Evolutionary conservation across 352 stramenopile genomes (phyloP).

Genomic region (Phytopythium oedochilum): DNA sequence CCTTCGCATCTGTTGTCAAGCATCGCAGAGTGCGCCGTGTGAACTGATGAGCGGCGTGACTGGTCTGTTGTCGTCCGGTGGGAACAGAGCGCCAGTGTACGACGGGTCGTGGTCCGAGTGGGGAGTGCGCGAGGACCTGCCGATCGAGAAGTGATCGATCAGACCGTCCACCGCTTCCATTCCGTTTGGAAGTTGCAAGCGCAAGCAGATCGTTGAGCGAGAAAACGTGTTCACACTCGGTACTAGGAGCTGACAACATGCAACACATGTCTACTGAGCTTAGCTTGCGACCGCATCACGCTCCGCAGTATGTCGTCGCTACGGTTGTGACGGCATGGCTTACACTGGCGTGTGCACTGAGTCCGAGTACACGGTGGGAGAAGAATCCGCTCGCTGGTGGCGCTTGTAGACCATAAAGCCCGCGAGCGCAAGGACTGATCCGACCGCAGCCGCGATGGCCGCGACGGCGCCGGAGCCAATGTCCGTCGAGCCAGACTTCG

Average conservation of each 20-base stretch:
- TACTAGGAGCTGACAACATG: no score
- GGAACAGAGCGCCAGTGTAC: conserved; percentile 79
- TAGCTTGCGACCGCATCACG: background rate
- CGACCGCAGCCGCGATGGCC: conserved; percentile 15
- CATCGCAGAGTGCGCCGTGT: no score
- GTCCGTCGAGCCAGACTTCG: background rate
- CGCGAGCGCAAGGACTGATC: conserved; percentile 13
- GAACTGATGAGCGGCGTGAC: no score
- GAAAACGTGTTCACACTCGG: no score
- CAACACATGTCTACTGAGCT: background rate
- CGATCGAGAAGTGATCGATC: conserved; percentile 19
- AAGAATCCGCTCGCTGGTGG: background rate
- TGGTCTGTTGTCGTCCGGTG: no score
- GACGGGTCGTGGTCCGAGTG: conserved; percentile 90
- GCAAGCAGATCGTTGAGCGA: no score
- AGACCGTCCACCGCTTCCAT: no score
- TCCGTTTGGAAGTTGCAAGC: no score
- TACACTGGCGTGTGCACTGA: background rate
- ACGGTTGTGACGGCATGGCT: background rate
- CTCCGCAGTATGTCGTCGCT: no score
- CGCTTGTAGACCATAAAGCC: conserved; percentile 16
- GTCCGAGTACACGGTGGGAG: background rate
- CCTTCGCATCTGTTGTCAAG: no score
- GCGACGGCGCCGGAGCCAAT: conserved; percentile 8
- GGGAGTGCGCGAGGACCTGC: conserved; percentile 57